Percentiles rank a stretch among this genome's conserved stretches.
Conservation (phyloP, 2,329 filamentous ascomycete genomes). For the Trichophyton schoenleinii region DNA sequence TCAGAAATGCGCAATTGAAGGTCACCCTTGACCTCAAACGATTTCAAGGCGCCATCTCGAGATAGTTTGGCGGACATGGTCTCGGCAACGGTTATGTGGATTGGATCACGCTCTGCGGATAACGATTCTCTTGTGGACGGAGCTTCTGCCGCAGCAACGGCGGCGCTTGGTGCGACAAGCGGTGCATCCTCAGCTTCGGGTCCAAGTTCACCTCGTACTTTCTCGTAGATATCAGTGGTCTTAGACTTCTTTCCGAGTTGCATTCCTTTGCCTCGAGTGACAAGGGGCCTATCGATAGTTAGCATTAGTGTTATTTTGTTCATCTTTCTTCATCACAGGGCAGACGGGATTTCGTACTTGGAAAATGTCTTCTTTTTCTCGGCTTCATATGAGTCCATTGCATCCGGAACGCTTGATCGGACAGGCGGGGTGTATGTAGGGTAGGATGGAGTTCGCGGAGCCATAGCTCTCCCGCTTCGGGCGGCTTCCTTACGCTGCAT, state of each 20-base stretch:
- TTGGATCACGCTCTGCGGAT: conserved; percentile 64
- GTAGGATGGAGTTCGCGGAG: conserved; percentile 67
- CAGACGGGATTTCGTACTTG: conserved; percentile 45
- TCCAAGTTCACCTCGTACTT: conserved; percentile 84
- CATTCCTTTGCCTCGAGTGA: conserved; percentile 92
- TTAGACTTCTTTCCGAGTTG: conserved; percentile 98
- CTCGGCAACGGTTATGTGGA: conserved; percentile 80
- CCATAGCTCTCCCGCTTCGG: conserved; percentile 53
- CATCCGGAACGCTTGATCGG: conserved; percentile 61
- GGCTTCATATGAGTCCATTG: conserved; percentile 82
- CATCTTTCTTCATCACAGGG: background rate
- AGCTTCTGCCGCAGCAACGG: conserved; percentile 39
- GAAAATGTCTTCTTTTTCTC: conserved; percentile 88
- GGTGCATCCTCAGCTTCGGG: conserved; percentile 67
- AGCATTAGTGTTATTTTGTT: background rate
- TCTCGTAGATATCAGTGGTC: conserved; percentile 92
- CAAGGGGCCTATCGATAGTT: conserved; percentile 31
- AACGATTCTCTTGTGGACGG: conserved; percentile 49
- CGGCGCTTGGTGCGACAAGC: conserved; percentile 48
- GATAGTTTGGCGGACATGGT: conserved; percentile 81
- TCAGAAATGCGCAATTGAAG: conserved; percentile 84
- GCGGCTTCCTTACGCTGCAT: conserved; percentile 96
- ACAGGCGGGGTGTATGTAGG: conserved; percentile 76
- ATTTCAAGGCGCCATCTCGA: conserved; percentile 74
- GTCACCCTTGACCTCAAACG: conserved; percentile 81